These are phyloP conservation scores for Ceratobasidium papillatum DNA, from an alignment of 1,284 basidiomycete species.

Conservation along the genomic window DNA sequence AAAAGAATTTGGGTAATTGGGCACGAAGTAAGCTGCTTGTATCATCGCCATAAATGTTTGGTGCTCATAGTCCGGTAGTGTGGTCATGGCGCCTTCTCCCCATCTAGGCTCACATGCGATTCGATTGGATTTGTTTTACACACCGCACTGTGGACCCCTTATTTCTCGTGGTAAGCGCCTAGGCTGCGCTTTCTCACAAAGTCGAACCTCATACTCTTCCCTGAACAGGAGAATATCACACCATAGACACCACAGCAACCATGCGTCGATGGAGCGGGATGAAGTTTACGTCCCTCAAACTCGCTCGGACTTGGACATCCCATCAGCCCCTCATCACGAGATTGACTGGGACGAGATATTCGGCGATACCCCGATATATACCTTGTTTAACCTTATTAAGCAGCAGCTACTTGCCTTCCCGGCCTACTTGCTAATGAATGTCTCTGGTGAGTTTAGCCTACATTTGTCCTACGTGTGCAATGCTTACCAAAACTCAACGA, in stretches of 20 bases:
- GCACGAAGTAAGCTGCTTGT: constrained; percentile 59
- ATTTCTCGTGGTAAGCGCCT: constrained; percentile 51
- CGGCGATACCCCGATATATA: constrained; percentile 42
- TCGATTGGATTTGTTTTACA: constrained; percentile 47
- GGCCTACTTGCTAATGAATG: constrained; percentile 61
- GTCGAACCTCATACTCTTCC: background rate
- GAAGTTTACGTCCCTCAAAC: constrained; percentile 53
- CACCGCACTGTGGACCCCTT: constrained; percentile 54
- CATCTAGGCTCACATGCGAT: constrained; percentile 45
- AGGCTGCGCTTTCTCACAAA: background rate
- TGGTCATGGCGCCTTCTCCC: constrained; percentile 40
- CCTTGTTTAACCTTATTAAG: constrained; percentile 39
- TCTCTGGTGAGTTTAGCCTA: constrained; percentile 63
- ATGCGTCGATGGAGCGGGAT: constrained; percentile 66
- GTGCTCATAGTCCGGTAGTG: background rate
- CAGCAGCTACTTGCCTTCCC: constrained; percentile 47
- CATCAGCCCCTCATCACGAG: background rate
- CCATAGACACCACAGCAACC: constrained; percentile 57
- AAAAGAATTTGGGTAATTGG: constrained; percentile 71
- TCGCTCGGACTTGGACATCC: constrained; percentile 35
- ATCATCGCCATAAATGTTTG: constrained; percentile 45
- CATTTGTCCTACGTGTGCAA: background rate
- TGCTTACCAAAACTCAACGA: background rate
- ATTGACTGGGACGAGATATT: constrained; percentile 42
- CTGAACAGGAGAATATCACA: constrained; percentile 52